These are phyloP conservation scores for Phytophthora cryptogea DNA, from an alignment of 352 stramenopile genomes.

Conservation along the genomic window DNA sequence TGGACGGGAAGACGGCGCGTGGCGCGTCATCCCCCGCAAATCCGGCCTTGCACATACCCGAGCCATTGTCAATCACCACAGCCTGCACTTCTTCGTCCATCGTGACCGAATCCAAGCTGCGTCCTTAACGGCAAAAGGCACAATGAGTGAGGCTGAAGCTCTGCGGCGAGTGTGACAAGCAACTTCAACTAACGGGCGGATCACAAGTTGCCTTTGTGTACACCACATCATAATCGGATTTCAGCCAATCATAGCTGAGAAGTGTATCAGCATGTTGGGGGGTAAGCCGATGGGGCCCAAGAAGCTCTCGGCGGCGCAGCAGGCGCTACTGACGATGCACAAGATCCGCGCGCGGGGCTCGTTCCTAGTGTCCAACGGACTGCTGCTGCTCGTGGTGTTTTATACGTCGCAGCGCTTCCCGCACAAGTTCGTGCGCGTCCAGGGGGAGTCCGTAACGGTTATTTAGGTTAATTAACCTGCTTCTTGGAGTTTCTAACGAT, in stretches of 20 bases:
- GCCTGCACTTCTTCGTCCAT: slow-evolving; percentile 68
- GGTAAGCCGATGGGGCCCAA: slow-evolving; percentile 7
- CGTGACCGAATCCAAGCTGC: slow-evolving; percentile 2
- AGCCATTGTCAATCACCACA: slow-evolving; percentile 97
- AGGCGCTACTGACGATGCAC: slow-evolving; percentile 47
- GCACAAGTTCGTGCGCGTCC: slow-evolving; percentile 72
- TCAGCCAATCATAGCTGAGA: slow-evolving; percentile 2
- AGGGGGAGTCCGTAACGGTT: slow-evolving; percentile 58
- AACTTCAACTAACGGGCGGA: slow-evolving; percentile 30
- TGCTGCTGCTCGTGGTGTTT: slow-evolving; percentile 60
- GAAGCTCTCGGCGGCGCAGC: slow-evolving; percentile 43
- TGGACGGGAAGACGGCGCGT: slow-evolving; percentile 96
- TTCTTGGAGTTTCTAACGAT: slow-evolving; percentile 16
- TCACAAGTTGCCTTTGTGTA: slow-evolving; percentile 22
- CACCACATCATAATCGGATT: slow-evolving; percentile 7
- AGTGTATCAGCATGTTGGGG: slow-evolving; percentile 22
- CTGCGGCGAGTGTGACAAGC: background rate
- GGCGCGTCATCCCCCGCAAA: slow-evolving; percentile 97
- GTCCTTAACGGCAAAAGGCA: slow-evolving; percentile 7
- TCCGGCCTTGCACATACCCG: slow-evolving; percentile 99
- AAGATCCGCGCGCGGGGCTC: slow-evolving; percentile 47
- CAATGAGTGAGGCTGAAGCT: slow-evolving; percentile 4
- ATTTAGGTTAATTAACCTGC: background rate
- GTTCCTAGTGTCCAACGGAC: slow-evolving; percentile 53
- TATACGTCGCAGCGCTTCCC: slow-evolving; percentile 61